Evolutionary conservation across 768 basidiomycete species (phyloP).

Genomic region (Macrolepiota albuminosa): DNA sequence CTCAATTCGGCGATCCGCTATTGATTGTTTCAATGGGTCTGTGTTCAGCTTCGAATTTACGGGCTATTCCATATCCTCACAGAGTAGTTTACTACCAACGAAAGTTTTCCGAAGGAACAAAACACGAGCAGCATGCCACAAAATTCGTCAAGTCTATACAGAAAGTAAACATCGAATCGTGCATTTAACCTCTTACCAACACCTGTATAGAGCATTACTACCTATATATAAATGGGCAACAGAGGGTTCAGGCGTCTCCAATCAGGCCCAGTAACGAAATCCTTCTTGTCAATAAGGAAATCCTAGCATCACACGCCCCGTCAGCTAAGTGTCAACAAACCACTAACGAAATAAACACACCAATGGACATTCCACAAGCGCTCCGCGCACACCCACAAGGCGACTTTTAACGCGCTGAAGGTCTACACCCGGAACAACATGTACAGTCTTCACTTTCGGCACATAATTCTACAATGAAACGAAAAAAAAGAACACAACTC

Average conservation of each 20-base stretch:
- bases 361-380: conserved; percentile 73
- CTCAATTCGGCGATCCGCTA: no score
- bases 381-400: conserved; percentile 63
- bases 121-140: no score
- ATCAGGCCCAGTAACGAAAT: conserved; percentile 62
- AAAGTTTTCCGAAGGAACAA: no score
- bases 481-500: not conserved
- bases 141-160: no score
- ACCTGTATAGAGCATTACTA: no score
- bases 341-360: conserved; percentile 34
- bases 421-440: conserved; percentile 67
- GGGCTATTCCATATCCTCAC: no score
- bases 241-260: conserved; percentile 76
- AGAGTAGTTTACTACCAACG: no score
- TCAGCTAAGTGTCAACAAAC: conserved; percentile 1
- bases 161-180: no score
- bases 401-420: conserved; percentile 71
- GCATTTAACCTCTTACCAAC: no score
- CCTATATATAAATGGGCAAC: conserved; percentile 70
- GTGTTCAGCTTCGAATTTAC: no score
- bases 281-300: conserved; percentile 79
- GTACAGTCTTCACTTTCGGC: conserved; percentile 74
- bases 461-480: conserved; percentile 52
- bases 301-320: conserved; percentile 45
- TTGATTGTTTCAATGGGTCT: no score